Conservation (phyloP, 2,329 filamentous ascomycete species). For the Neonectria neomacrospora region DNA sequence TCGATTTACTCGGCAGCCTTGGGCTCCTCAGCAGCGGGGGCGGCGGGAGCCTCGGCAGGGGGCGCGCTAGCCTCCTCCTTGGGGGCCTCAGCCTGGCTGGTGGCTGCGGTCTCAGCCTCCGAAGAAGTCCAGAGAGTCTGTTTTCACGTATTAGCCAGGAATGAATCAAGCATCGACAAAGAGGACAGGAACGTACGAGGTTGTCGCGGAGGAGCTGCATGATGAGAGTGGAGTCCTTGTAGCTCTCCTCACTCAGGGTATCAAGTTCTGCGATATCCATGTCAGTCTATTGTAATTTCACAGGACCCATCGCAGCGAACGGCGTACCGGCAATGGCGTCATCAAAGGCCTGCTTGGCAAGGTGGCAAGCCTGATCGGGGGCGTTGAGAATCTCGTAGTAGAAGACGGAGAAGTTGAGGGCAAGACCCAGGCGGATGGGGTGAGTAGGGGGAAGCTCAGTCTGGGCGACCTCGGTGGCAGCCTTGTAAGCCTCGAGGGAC, state of each 20-base stretch:
- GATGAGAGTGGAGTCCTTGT: conserved; percentile 98
- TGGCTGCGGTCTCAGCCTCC: conserved; percentile 85
- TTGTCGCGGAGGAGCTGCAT: conserved; percentile 99
- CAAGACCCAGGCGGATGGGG: conserved; percentile 96
- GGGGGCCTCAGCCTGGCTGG: conserved; percentile 61
- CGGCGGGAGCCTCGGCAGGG: conserved; percentile 65
- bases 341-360: conserved; percentile 99
- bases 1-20: conserved; percentile 72
- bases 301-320: too few species aligned
- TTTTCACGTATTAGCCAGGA: conserved; percentile 44
- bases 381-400: conserved; percentile 99
- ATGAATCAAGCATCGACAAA: neutral
- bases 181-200: conserved; percentile 69
- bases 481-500: conserved; percentile 97
- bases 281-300: conserved; percentile 8
- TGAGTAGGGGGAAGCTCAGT: conserved; percentile 97
- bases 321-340: conserved; percentile 85
- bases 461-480: conserved; percentile 97
- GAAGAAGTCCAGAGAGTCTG: conserved; percentile 99
- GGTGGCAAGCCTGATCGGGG: conserved; percentile 96
- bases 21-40: conserved; percentile 67
- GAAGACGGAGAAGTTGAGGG: conserved; percentile 99
- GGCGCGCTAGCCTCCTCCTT: conserved; percentile 61
- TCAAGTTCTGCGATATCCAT: conserved; percentile 76
- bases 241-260: conserved; percentile 97